Base-by-base conservation (phyloP, 768 basidiomycete species). In the Lactarius sanguifluus region DNA sequence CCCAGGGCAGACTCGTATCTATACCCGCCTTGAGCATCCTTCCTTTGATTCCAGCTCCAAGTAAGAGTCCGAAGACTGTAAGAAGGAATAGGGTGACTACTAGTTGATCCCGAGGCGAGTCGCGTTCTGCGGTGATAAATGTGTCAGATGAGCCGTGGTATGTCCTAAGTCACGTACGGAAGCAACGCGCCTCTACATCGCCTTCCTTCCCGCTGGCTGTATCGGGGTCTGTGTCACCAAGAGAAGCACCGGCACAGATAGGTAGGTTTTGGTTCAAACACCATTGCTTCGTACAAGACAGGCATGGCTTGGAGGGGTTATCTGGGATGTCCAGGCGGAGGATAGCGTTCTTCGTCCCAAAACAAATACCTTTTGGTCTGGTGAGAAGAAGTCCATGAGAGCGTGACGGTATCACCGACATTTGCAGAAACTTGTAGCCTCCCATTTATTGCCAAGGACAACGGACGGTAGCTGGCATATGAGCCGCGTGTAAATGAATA, bases 221-320 rank as follows among this genome's bases (percentile, higher is more conserved):
- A 76, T 97, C 95, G 32, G 92, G 92, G 76, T 97, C 86, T 28
- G 91, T 88, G 72, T 94, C 91, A 30, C 94, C 95, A 61, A 96
- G 78, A 59, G 85, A 83, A 57, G 92, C 92, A 32, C 89, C 89
- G 12, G 84, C 83, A 75, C 92, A 96, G 54, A 94, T 96, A 18
- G 83, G 79, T 43, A 97, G 81, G 73, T 94, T 92, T 77, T 93
- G 95, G 74, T 96, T 92, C 63, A 95, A 80, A 78, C 95, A 97
- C 91, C 95, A 97, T 73, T 94, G 91, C 73, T 94, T 93, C 12
- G 94, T 96, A 75, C 95, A 97, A 6, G 92, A 91, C 30, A 94
- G 81, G 76, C 95, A 97, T 10, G 95, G 94, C 76, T 96, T 93
- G 20, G 86, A 86, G 2, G 92, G 91, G 72, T 91, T 89, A 74